Base-by-base conservation (phyloP, 2,329 filamentous ascomycete species). In the Fusarium veterinarium region DNA sequence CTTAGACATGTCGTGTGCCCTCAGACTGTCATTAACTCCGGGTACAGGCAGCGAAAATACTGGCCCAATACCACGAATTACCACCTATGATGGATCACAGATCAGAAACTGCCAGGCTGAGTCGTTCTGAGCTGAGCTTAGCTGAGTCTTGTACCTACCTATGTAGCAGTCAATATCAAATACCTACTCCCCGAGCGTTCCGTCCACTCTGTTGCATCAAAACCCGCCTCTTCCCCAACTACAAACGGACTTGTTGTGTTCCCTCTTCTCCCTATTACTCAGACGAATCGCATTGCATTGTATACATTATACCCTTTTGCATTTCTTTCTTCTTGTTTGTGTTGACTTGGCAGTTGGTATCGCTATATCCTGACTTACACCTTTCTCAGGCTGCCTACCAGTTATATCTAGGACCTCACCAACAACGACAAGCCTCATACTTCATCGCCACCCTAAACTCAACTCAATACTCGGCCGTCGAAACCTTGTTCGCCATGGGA, bases 401-500 rank as follows among this genome's bases (percentile, higher is more conserved):
- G 20, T 38, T 48, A 45, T 40, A 12, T 38, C 38, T 28, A 38
- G 25, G 28, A 23, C 25, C 33, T 38, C 41, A 37, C 28, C 31
- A 30, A 7, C 16, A 45, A 8, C 42, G 20, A 33, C 37, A 51
- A 35, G 20, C 25, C 25, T 28, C 11, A 25, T 33, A 44, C 28
- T 20, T 16, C 28, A 38, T 38, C 37, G 17, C 4, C 23, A 37
- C 28, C 17, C 5, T 23, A 25, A 46, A 28, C 45, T 31, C 28
- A 67, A 41, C 64, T 61, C 16, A 25, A 37, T 49, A 8, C 12
- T 31, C 17, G 25, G 19, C 9, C 14, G 23, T 35, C 46, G n/a
- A 13, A 56, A 51, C 17, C 12, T 35, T 48, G 42, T 62, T 58
- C 53, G 67, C 41, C 25, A 85, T 85, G 83, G 79, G 80, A 59